Conservation (phyloP, 2,329 filamentous ascomycete species). For the Venturia aucupariae region DNA sequence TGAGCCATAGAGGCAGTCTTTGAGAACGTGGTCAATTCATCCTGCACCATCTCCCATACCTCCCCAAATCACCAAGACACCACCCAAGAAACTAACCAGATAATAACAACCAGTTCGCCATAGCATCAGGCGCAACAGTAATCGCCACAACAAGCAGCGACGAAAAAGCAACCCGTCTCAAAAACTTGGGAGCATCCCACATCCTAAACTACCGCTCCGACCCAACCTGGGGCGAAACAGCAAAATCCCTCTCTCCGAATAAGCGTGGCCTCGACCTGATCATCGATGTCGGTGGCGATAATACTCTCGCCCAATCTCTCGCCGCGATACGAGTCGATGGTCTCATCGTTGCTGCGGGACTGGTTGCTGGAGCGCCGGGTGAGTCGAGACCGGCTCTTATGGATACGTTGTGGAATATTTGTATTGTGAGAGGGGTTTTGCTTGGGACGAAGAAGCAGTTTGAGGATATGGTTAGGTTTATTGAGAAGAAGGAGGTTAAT, state of each 20-base stretch:
- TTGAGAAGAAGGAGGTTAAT: constrained; percentile 38
- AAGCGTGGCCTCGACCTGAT: constrained; percentile 44
- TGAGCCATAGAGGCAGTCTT: neutral
- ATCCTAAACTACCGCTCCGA: constrained; percentile 46
- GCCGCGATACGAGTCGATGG: constrained; percentile 47
- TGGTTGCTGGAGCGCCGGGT: constrained; percentile 33
- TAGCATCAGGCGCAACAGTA: constrained; percentile 28
- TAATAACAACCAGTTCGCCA: neutral
- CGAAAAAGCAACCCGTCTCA: constrained; percentile 40
- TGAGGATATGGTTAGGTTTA: constrained; percentile 44
- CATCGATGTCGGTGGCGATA: constrained; percentile 46
- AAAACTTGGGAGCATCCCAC: constrained; percentile 42
- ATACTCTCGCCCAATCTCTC: constrained; percentile 45
- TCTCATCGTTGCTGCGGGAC: constrained; percentile 43
- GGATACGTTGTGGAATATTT: constrained; percentile 40
- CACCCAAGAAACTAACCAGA: too few species aligned
- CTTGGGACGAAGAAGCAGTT: constrained; percentile 40
- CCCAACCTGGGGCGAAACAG: constrained; percentile 43
- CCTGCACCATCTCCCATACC: too few species aligned
- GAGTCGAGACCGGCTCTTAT: constrained; percentile 33
- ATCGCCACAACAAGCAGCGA: constrained; percentile 49
- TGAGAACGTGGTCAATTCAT: too few species aligned
- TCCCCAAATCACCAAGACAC: too few species aligned
- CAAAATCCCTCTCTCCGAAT: constrained; percentile 37
- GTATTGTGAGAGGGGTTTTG: constrained; percentile 39